A percentile compares a stretch with the other conserved stretches of the same genome.
Evolutionary conservation across 805 yeast genomes (phyloP).

Genomic region (Starmerella potacharoeniae): DNA sequence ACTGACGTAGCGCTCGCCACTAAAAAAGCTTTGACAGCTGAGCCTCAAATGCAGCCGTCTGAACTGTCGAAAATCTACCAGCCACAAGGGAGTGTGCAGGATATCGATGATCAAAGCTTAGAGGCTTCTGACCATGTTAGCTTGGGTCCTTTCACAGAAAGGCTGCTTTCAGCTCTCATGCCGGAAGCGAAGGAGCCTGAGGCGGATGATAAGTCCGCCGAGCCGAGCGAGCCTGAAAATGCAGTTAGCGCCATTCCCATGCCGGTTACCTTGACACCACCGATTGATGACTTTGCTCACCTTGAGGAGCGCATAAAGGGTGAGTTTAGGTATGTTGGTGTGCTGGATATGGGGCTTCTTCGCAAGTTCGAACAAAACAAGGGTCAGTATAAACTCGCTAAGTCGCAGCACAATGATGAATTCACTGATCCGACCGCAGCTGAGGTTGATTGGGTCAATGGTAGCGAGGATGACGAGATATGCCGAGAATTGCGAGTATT

Average conservation of each 20-base stretch:
- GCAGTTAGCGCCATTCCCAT: conserved; percentile 13
- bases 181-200: conserved; percentile 21
- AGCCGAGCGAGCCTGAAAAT: neutral
- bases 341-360: conserved; percentile 36
- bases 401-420: conserved; percentile 20
- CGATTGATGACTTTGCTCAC: conserved; percentile 56
- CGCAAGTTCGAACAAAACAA: conserved; percentile 27
- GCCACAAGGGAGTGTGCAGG: conserved; percentile 15
- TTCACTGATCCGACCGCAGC: conserved; percentile 13
- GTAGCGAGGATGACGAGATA: conserved; percentile 88
- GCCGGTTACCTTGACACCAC: conserved; percentile 32
- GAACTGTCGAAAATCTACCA: conserved; percentile 9
- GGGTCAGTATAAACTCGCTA: conserved; percentile 21
- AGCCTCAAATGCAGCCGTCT: conserved; percentile 1
- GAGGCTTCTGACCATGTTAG: conserved; percentile 53
- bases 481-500: conserved; percentile 68
- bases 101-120: conserved; percentile 27
- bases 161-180: conserved; percentile 71
- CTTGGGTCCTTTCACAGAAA: conserved; percentile 82
- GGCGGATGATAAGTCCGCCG: neutral
- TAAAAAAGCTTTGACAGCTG: conserved; percentile 53
- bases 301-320: conserved; percentile 80
- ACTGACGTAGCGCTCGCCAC: conserved; percentile 3
- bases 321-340: conserved; percentile 83
- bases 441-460: conserved; percentile 61